Conservation (phyloP, 2,329 filamentous ascomycete genomes). For the Aspergillus sp. region DNA sequence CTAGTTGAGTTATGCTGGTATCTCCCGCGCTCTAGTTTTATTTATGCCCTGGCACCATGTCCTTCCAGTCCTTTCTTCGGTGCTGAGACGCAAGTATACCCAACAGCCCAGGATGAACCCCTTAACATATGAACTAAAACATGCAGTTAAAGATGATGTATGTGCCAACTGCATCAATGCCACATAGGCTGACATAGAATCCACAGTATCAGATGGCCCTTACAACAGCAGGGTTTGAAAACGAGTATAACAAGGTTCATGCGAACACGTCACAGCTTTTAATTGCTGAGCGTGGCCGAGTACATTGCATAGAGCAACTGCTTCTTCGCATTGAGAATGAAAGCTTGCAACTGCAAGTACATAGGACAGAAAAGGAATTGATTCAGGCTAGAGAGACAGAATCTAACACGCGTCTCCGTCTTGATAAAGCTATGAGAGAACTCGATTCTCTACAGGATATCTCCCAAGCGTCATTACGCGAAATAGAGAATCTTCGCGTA, state of each 20-base stretch:
- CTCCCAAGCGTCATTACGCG: slow-evolving; percentile 51
- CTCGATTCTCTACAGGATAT: slow-evolving; percentile 27
- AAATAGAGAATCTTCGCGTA: slow-evolving; percentile 59
- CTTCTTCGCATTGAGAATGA: slow-evolving; percentile 75
- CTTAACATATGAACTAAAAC: slow-evolving; percentile 3
- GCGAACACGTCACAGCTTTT: slow-evolving; percentile 67
- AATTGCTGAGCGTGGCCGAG: slow-evolving; percentile 73
- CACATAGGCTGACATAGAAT: slow-evolving; percentile 6
- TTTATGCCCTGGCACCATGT: background rate
- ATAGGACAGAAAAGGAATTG: slow-evolving; percentile 56
- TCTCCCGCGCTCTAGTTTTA: background rate
- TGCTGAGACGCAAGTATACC: background rate
- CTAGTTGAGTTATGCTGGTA: background rate
- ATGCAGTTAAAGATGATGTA: slow-evolving; percentile 26
- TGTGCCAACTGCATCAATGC: background rate
- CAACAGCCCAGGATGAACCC: slow-evolving; percentile 6
- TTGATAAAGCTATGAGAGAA: slow-evolving; percentile 52
- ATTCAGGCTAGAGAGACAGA: slow-evolving; percentile 50
- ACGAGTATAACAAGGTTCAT: slow-evolving; percentile 65
- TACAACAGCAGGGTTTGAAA: slow-evolving; percentile 60
- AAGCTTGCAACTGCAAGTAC: slow-evolving; percentile 63
- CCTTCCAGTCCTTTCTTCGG: background rate
- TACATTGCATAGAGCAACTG: slow-evolving; percentile 67
- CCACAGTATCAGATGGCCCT: slow-evolving; percentile 48
- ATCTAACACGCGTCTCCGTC: slow-evolving; percentile 45